Conservation (phyloP, 2,329 filamentous ascomycete genomes). For the Cercospora sp. region DNA sequence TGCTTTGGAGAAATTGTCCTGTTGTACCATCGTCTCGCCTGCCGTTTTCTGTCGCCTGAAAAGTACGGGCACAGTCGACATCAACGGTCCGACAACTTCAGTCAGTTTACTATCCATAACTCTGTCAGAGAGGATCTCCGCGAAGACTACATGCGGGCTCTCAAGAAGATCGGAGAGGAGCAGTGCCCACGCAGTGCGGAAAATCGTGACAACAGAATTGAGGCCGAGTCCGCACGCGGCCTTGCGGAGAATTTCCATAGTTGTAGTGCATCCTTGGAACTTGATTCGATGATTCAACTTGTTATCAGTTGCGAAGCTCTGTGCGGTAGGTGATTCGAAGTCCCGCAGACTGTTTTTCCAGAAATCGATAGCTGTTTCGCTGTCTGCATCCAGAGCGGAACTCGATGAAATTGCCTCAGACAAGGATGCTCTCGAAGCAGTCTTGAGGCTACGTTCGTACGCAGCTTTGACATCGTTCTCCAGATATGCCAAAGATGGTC, state of each 20-base stretch:
- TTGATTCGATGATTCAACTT: slow-evolving; percentile 16
- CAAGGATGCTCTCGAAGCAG: slow-evolving; percentile 6
- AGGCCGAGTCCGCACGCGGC: slow-evolving; percentile 6
- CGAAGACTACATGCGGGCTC: slow-evolving; percentile 16
- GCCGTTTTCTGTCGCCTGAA: slow-evolving; percentile 12
- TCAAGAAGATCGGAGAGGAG: slow-evolving; percentile 17
- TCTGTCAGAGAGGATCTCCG: slow-evolving; percentile 20
- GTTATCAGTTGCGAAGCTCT: background rate
- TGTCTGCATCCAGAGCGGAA: slow-evolving; percentile 20
- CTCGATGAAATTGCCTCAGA: slow-evolving; percentile 10
- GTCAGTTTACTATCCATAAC: slow-evolving; percentile 16
- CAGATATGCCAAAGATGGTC: slow-evolving; percentile 11
- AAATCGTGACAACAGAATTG: slow-evolving; percentile 17
- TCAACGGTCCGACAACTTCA: slow-evolving; percentile 16
- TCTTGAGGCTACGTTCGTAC: slow-evolving; percentile 11
- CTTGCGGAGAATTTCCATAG: slow-evolving; percentile 10
- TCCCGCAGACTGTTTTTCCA: slow-evolving; percentile 17
- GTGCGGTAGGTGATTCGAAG: slow-evolving; percentile 12
- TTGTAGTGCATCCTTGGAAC: slow-evolving; percentile 10
- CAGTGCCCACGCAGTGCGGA: slow-evolving; percentile 19
- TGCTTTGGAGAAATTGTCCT: slow-evolving; percentile 16
- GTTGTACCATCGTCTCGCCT: slow-evolving; percentile 6
- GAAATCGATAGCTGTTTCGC: slow-evolving; percentile 6
- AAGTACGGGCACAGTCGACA: slow-evolving; percentile 18
- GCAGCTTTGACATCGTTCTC: slow-evolving; percentile 9